Evolutionary conservation across 2,329 filamentous ascomycete genomes (phyloP), one percentile per base, ranked within the genome.

Genomic region (Neofusicoccum kwambonambiense): DNA sequence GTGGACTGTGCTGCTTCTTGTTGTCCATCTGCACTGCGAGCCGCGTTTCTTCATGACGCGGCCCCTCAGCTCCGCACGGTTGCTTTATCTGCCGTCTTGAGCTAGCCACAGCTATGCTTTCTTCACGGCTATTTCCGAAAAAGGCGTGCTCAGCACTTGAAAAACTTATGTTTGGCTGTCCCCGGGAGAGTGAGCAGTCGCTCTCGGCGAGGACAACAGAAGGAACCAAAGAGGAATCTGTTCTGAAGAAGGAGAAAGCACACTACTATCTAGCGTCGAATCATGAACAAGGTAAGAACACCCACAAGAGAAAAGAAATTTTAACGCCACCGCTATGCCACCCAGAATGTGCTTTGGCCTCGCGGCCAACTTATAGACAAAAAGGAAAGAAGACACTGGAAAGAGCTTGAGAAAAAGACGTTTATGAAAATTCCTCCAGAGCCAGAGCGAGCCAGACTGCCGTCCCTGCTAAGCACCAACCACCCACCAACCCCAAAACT

Each of bases 291-390:
- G 27, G 27, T 31, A 31, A 31, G 27, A 31, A 31, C 27, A 31
- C 27, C 27, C 4, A 31, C 27, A 44, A 44, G n/a, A 52, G n/a
- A 5, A 44, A 60, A 22, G 22, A 22, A 8, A 47, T 8, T 9
- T 13, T 5, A 60, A 60, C 56, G 56, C 56, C 56, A 19, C 27
- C 56, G 56, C 56, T 47, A 60, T 60, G 56, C 54, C 56, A 47
- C 56, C 42, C 31, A 34, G 15, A 58, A 37, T 47, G 17, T 60
- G 31, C 56, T 60, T 34, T 47, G 56, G 56, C 56, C 56, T 60
- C 17, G 42, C 56, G 56, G 27, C 56, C 56, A 60, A 47, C 17
- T 11, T 60, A n/a, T 47, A 58, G 35, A 58, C 39, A 37, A 58
- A n/a, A 47, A 31, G 31, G 19, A 27, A 22, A 31, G 6, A 42